phyloP scores from a whole-genome alignment of 2,329 filamentous ascomycete species.

The Biscogniauxia mediterranea region DNA sequence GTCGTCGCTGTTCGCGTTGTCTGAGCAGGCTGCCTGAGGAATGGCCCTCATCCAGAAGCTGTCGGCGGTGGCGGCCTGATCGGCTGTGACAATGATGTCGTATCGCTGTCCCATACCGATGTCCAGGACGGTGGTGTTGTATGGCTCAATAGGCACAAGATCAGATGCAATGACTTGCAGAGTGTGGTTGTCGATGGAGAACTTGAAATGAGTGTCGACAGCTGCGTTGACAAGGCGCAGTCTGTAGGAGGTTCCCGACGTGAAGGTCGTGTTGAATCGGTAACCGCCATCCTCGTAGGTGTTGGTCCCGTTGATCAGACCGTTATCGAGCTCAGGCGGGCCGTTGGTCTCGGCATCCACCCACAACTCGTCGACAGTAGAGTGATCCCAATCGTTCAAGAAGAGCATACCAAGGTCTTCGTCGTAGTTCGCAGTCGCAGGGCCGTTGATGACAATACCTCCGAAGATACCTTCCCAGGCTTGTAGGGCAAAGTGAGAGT shows the following conservation, averaged over 20 bases:
- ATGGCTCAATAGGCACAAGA: constrained; percentile 56
- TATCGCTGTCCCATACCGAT: constrained; percentile 39
- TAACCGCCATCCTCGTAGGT: constrained; percentile 27
- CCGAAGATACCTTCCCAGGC: constrained; percentile 57
- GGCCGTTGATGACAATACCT: constrained; percentile 60
- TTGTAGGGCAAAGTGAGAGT: constrained; percentile 55
- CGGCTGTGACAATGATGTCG: constrained; percentile 45
- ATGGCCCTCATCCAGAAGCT: constrained; percentile 51
- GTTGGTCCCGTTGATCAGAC: constrained; percentile 34
- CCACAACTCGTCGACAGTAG: constrained; percentile 40
- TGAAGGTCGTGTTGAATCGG: constrained; percentile 31
- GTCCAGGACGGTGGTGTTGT: constrained; percentile 43
- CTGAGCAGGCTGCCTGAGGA: constrained; percentile 40
- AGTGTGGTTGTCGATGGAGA: constrained; percentile 52
- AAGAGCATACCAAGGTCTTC: constrained; percentile 60
- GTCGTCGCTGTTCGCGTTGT: constrained; percentile 39
- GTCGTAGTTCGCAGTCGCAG: constrained; percentile 58
- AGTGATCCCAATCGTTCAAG: constrained; percentile 58
- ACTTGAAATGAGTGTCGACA: constrained; percentile 41
- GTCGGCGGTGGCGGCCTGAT: constrained; percentile 29
- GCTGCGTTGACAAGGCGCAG: constrained; percentile 46
- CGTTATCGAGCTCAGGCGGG: constrained; percentile 43
- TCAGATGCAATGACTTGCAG: constrained; percentile 56
- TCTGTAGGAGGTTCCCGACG: constrained; percentile 40
- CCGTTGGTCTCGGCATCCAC: constrained; percentile 25